phyloP scores from a whole-genome alignment of 345 rosid species.

The Arabidopsis arenosa region DNA sequence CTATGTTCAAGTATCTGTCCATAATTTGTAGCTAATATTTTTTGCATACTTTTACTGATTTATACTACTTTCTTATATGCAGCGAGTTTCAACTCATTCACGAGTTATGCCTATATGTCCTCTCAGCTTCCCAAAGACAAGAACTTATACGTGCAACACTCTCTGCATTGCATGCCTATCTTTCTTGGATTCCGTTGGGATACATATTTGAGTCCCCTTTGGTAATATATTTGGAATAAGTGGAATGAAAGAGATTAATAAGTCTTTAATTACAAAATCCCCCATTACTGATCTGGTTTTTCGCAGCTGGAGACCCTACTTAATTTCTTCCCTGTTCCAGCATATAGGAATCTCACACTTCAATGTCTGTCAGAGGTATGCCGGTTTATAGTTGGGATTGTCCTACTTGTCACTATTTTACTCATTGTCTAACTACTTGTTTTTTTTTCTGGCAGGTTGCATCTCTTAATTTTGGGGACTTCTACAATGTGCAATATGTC shows the following conservation, averaged over 20 bases:
- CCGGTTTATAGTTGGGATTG: neutral
- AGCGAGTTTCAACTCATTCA: conserved; percentile 99
- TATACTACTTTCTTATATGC: conserved; percentile 48
- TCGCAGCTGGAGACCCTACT: conserved; percentile 88
- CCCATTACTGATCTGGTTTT: conserved; percentile 31
- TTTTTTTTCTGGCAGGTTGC: conserved; percentile 67
- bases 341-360: conserved; percentile 87
- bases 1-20: conserved; percentile 11
- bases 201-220: conserved; percentile 93
- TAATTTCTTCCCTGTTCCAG: conserved; percentile 74
- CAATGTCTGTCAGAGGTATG: conserved; percentile 94
- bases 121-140: conserved; percentile 89
- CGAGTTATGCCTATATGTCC: conserved; percentile 91
- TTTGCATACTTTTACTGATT: conserved; percentile 15
- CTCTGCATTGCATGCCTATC: conserved; percentile 97
- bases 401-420: neutral
- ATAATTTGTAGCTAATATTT: conserved; percentile 15
- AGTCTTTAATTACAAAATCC: conserved; percentile 16
- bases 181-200: conserved; percentile 99
- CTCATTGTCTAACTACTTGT: conserved; percentile 21
- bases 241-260: conserved; percentile 29
- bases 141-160: conserved; percentile 92
- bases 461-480: conserved; percentile 83
- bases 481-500: conserved; percentile 73
- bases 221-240: conserved; percentile 55